Base-by-base conservation (phyloP, 345 rosid genomes). In the Eucalyptus cladocalyx region DNA sequence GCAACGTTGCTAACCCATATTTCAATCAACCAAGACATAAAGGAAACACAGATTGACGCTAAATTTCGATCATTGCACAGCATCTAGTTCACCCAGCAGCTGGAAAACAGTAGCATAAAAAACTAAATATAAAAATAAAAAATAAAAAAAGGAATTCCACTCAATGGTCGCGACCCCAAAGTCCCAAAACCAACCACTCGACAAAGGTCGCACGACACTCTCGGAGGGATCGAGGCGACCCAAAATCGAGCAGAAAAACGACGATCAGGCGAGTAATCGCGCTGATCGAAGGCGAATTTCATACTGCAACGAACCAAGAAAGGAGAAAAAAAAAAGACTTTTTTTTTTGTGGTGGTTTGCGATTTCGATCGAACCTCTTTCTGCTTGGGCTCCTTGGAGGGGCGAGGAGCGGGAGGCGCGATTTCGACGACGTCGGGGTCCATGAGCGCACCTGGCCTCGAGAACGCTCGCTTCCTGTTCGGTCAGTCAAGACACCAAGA, bases 401-500 rank as follows among this genome's bases (percentile, higher is more conserved):
- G 28, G 88, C 93, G 92, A 89, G 91, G 90, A 45, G 87, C 42
- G 89, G 94, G 94, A 58, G 94, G 93, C 48, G 95, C 92, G 91
- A 96, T 93, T 94, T 96, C 96, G 91, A 94, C 93, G 87, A 94
- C 94, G 58, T 94, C 93, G 3, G 97, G 93, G 91, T 96, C 98
- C 96, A 97, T 95, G 80, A 76, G 89, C n/a, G 91, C 89, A 76
- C 86, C 37, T 48, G 88, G 50, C 67, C 87, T 48, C 37, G 91
- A 85, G 48, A 83, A 50, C 67, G 88, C 37, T 58, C 90, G 93
- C 86, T 91, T 91, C 92, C 93, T 93, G 93, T 89, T 89, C 87
- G 86, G 88, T 60, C 87, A 91, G 34, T 53, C 19, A 45, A 45
- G 18, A 65, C 11, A 91, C 26, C 26, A 86, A 42, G 24, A 89